A percentile compares a stretch with the other conserved stretches of the same genome.
Evolutionary conservation across 345 rosid species (phyloP).

Genomic region (Gossypium herbaceum): DNA sequence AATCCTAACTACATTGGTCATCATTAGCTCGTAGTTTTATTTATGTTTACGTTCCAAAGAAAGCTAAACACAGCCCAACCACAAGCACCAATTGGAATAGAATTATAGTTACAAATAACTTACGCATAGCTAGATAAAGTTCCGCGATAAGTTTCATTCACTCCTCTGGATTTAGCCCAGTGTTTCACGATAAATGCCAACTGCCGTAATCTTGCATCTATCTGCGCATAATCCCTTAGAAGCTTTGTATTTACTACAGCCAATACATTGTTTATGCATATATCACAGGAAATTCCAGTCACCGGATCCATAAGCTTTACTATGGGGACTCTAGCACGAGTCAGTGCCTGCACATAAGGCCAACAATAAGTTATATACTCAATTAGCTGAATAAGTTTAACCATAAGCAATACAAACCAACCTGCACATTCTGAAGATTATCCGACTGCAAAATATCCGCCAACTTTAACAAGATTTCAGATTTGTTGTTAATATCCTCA

Average conservation of each 20-base stretch:
- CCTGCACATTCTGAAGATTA: conserved; percentile 93
- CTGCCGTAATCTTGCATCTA: conserved; percentile 81
- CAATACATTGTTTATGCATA: conserved; percentile 85
- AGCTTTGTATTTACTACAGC: conserved; percentile 98
- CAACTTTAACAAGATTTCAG: conserved; percentile 73
- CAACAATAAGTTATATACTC: neutral
- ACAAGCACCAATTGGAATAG: conserved; percentile 13
- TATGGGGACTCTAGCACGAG: conserved; percentile 94
- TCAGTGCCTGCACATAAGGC: conserved; percentile 53
- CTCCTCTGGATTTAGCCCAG: conserved; percentile 96
- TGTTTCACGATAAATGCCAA: conserved; percentile 88
- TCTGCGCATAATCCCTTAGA: conserved; percentile 68
- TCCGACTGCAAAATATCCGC: conserved; percentile 78
- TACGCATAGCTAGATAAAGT: conserved; percentile 98
- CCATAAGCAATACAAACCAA: conserved; percentile 19
- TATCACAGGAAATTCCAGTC: conserved; percentile 90
- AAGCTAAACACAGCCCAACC: neutral
- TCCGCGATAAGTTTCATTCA: conserved; percentile 96
- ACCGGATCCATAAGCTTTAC: conserved; percentile 97
- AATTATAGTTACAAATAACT: conserved; percentile 30
- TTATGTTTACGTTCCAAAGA: neutral
- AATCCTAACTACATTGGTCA: neutral
- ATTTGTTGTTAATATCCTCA: conserved; percentile 56
- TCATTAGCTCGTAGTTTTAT: neutral
- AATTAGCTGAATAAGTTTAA: neutral